Evolutionary conservation across 371 early-diverging fungal species (phyloP).

Genomic region (Mortierella sp.): DNA sequence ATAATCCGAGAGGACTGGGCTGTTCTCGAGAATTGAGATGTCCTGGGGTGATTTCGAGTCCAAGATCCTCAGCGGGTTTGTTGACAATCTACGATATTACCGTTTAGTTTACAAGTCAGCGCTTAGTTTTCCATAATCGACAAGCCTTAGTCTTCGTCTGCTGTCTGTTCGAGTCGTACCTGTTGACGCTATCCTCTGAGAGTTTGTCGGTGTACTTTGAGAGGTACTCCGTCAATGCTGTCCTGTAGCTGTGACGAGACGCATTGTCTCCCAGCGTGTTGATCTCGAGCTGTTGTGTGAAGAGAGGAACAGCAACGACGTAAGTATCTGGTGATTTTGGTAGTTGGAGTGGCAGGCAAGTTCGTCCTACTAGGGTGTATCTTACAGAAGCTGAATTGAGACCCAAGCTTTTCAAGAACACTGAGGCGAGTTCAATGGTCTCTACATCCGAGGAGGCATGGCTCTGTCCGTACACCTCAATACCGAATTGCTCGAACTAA

Average conservation of each 20-base stretch:
- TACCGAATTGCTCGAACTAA: conserved; percentile 78
- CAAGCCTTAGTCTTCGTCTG: neutral
- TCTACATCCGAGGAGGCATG: conserved; percentile 71
- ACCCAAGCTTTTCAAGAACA: conserved; percentile 59
- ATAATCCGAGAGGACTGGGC: conserved; percentile 61
- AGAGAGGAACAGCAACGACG: neutral
- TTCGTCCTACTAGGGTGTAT: neutral
- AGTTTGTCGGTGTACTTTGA: conserved; percentile 40
- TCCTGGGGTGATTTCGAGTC: conserved; percentile 73
- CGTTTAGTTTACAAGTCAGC: neutral
- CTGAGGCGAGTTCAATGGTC: conserved; percentile 63
- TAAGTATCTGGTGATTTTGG: no score
- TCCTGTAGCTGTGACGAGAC: conserved; percentile 61
- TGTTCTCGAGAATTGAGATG: conserved; percentile 36
- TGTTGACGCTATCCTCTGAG: conserved; percentile 63
- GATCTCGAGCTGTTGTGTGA: conserved; percentile 57
- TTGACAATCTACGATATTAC: conserved; percentile 50
- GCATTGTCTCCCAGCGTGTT: conserved; percentile 68
- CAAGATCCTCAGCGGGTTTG: conserved; percentile 72
- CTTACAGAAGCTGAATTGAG: conserved; percentile 42
- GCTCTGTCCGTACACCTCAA: conserved; percentile 65
- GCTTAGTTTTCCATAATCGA: neutral
- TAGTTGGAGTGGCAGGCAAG: neutral
- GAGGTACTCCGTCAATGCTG: conserved; percentile 61
- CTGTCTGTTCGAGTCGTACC: conserved; percentile 29